Conservation (phyloP, 2,329 filamentous ascomycete genomes). For the Elsinoe arachidis region DNA sequence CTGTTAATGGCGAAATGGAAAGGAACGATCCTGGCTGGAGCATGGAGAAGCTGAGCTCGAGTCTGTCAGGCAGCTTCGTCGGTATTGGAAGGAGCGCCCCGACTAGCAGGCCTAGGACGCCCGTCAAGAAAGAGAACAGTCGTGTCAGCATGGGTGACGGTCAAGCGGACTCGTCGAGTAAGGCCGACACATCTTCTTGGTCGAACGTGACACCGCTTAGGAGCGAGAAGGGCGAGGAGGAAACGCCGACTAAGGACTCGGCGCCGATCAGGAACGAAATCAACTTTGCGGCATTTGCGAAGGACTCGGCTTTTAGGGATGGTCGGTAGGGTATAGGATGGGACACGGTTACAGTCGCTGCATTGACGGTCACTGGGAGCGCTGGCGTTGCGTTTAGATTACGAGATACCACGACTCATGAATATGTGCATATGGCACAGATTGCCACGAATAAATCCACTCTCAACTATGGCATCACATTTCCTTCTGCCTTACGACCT, state of each 20-base stretch:
- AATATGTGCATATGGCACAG: background rate
- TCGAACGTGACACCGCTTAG: background rate
- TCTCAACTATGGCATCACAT: background rate
- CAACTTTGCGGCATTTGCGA: conserved; percentile 9
- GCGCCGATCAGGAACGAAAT: background rate
- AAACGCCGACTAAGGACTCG: background rate
- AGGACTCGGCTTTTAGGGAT: conserved; percentile 12
- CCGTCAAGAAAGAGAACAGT: background rate
- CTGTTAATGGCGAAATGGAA: conserved; percentile 12
- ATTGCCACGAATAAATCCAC: background rate
- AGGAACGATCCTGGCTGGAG: conserved; percentile 8
- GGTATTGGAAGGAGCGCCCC: conserved; percentile 7
- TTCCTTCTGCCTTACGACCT: too few relatives aligned
- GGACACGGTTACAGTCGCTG: background rate
- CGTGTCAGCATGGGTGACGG: background rate
- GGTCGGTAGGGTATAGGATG: background rate
- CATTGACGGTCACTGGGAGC: background rate
- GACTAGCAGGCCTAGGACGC: conserved; percentile 10
- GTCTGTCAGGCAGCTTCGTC: conserved; percentile 8
- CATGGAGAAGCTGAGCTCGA: conserved; percentile 12
- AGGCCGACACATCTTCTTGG: background rate
- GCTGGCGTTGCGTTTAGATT: background rate
- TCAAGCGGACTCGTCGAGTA: background rate
- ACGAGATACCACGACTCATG: background rate
- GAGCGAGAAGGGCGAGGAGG: background rate